phyloP scores from a whole-genome alignment of 23 red algal genomes.

The Chondrus crispus region DNA sequence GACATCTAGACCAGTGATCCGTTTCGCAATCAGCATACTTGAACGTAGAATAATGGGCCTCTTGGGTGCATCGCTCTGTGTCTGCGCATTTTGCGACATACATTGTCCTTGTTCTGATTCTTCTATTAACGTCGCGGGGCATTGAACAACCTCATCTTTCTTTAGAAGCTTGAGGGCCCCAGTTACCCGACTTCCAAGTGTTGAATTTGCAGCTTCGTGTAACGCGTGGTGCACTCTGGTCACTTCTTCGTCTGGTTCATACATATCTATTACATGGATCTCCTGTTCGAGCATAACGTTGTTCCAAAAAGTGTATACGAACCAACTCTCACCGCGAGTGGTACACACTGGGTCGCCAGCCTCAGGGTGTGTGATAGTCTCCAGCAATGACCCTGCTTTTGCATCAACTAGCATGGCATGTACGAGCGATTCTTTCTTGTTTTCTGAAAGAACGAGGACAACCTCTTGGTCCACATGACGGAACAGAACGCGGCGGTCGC shows the following conservation, averaged over 20 bases:
- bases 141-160: neutral
- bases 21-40: conserved; percentile 24
- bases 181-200: neutral
- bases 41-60: conserved; percentile 11
- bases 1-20: neutral
- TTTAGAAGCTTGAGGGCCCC: neutral
- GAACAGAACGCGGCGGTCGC: conserved; percentile 28
- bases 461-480: neutral
- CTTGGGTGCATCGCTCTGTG: neutral
- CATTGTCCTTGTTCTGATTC: no score
- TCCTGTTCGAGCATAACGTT: conserved; percentile 18
- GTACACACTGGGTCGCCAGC: neutral
- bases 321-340: conserved; percentile 59
- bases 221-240: neutral
- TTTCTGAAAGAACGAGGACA: conserved; percentile 25
- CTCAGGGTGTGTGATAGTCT: conserved; percentile 34
- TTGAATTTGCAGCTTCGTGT: neutral
- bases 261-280: conserved; percentile 71
- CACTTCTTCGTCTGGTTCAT: neutral
- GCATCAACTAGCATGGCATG: conserved; percentile 50
- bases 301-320: conserved; percentile 70
- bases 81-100: neutral
- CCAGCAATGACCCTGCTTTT: conserved; percentile 3
- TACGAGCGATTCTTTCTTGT: neutral
- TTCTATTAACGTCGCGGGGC: no score